Conservation (phyloP, 768 basidiomycete species). For the Macrolepiota albuminosa region DNA sequence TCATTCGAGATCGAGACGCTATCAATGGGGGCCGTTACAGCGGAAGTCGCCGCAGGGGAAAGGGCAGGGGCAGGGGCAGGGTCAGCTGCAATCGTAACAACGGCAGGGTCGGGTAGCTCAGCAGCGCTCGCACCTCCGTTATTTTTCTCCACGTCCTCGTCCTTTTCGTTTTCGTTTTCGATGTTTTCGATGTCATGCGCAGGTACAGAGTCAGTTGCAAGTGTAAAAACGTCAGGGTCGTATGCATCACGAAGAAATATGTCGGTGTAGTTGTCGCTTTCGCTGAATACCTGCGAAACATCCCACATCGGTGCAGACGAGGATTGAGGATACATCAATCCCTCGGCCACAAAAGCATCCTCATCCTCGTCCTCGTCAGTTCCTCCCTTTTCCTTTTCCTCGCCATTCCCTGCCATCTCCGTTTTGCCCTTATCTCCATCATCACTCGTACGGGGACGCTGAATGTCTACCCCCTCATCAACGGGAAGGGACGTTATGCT, state of each 20-base stretch:
- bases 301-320: neutral
- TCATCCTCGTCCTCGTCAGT: neutral
- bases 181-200: too few species aligned
- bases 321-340: neutral
- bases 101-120: neutral
- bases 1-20: neutral
- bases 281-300: neutral
- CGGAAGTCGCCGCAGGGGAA: neutral
- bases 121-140: too few species aligned
- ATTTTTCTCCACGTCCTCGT: neutral
- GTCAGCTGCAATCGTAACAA: neutral
- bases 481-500: neutral
- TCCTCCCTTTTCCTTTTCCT: neutral
- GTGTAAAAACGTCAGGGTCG: too few species aligned
- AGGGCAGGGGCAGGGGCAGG: too few species aligned
- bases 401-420: neutral
- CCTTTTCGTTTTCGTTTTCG: neutral
- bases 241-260: too few species aligned
- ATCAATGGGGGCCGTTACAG: too few species aligned
- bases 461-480: neutral
- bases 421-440: too few species aligned
- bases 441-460: neutral
- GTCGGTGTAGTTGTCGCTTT: too few species aligned
- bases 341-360: neutral
- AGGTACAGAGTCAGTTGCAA: too few species aligned